phyloP scores from a whole-genome alignment of 495 filamentous ascomycete species.

The Glonium stellatum region DNA sequence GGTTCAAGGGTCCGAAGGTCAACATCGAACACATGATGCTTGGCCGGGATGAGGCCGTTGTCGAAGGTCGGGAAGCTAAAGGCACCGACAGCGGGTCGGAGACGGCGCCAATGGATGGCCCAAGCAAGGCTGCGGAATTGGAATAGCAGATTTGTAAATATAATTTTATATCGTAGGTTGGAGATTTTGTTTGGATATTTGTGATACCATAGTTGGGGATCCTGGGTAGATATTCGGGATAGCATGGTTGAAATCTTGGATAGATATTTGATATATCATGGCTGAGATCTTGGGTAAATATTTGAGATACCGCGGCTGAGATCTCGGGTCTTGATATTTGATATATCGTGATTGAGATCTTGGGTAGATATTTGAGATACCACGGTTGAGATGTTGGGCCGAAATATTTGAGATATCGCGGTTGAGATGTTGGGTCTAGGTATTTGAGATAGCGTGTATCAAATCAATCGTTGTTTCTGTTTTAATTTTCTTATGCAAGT shows the following conservation, averaged over 20 bases:
- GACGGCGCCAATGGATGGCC: not conserved
- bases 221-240: not conserved
- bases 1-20: constrained; percentile 69
- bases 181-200: not conserved
- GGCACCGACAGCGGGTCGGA: constrained; percentile 17
- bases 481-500: too few species aligned
- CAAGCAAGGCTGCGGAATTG: constrained; percentile 1
- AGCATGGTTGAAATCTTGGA: too few species aligned
- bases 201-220: not conserved
- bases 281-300: too few species aligned
- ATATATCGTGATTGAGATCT: too few species aligned
- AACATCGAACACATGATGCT: constrained; percentile 50
- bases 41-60: constrained; percentile 25
- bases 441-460: not conserved
- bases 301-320: too few species aligned
- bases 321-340: too few species aligned
- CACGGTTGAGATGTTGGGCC: too few species aligned
- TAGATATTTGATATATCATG: too few species aligned
- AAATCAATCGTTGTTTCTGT: not conserved
- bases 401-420: too few species aligned
- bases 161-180: not conserved
- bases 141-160: not conserved
- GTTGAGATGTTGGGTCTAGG: not conserved
- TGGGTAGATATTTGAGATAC: too few species aligned
- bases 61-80: constrained; percentile 27